Evolutionary conservation across 2,329 filamentous ascomycete species (phyloP).

Genomic region (Talaromyces sp.): DNA sequence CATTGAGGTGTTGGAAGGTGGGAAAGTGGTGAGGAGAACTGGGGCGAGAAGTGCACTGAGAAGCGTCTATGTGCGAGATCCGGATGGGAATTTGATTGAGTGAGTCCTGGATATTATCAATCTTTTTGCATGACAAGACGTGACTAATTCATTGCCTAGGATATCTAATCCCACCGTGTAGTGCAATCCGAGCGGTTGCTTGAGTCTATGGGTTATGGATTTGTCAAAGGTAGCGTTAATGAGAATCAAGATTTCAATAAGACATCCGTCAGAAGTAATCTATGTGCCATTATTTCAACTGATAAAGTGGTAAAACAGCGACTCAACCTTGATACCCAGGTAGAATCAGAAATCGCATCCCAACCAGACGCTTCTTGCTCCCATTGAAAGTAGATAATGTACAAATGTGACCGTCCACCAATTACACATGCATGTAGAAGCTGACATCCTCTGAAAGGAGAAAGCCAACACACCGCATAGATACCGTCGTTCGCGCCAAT

Average conservation of each 20-base stretch:
- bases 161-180: slow-evolving; percentile 20
- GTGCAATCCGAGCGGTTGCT: not conserved
- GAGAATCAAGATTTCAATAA: slow-evolving; percentile 10
- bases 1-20: slow-evolving; percentile 47
- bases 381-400: slow-evolving; percentile 20
- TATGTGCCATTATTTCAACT: slow-evolving; percentile 13
- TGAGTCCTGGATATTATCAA: slow-evolving; percentile 36
- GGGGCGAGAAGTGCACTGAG: slow-evolving; percentile 55
- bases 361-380: slow-evolving; percentile 18
- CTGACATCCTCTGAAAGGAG: not conserved
- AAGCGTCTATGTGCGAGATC: slow-evolving; percentile 61
- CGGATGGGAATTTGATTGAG: slow-evolving; percentile 62
- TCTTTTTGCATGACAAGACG: not conserved
- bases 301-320: slow-evolving; percentile 12
- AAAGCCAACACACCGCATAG: not conserved
- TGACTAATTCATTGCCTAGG: slow-evolving; percentile 1
- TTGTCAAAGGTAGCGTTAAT: not conserved
- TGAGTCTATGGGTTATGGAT: not conserved
- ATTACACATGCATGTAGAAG: not conserved
- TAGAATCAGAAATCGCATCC: slow-evolving; percentile 11
- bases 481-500: not conserved
- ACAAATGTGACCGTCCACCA: slow-evolving; percentile 14
- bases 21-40: slow-evolving; percentile 52
- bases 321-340: slow-evolving; percentile 10
- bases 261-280: slow-evolving; percentile 17